Evolutionary conservation across 805 yeast species (phyloP), one percentile per base, ranked within the genome.

Genomic region (Kuraishia molischiana): DNA sequence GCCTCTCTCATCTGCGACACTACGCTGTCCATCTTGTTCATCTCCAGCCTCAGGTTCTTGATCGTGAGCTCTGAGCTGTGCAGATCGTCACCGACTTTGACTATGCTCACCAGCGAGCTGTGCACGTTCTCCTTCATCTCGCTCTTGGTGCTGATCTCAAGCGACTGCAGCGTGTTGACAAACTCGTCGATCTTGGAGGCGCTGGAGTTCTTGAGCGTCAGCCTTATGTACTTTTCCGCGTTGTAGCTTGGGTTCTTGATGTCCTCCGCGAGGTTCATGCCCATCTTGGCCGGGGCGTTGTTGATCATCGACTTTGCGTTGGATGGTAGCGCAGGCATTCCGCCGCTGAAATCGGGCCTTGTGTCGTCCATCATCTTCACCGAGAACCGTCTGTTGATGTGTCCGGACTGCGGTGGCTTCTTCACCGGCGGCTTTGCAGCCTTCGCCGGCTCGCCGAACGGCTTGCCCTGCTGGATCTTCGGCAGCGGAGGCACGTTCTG

Each of bases 171-270:
- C 37, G 67, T 69, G 15, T 73, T 67, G 41, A 79, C 75, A 55
- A 81, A 82, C 38, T 72, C 75, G 47, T 83, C 87, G 24, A 85
- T 80, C 42, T 79, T 83, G 1, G 74, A 57, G 2, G 89, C 90
- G 5, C 81, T 72, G 1, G 86, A 85, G 43, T 75, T 72, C 9
- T 75, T 62, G 42, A 85, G 53, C 38, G 74, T 72, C 11, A 61
- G 51, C 10, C 66, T 64, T 3, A 77, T 69, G 48, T 66, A 77
- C 2, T 47, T 40, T 19, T 63, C 64, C 1, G 81, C 75, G 44
- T 73, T 64, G 44, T 72, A 74, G 3, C 55, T 43, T 2, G 64
- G 61, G 26, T 59, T 61, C 3, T 67, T 53, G 14, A 73, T 32
- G 67, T 51, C 41, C 37, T 44, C 50, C 26, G 30, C 32, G 29